Base-by-base conservation (phyloP, 176 grass and related monocot genomes). In the Paspalum notatum region DNA sequence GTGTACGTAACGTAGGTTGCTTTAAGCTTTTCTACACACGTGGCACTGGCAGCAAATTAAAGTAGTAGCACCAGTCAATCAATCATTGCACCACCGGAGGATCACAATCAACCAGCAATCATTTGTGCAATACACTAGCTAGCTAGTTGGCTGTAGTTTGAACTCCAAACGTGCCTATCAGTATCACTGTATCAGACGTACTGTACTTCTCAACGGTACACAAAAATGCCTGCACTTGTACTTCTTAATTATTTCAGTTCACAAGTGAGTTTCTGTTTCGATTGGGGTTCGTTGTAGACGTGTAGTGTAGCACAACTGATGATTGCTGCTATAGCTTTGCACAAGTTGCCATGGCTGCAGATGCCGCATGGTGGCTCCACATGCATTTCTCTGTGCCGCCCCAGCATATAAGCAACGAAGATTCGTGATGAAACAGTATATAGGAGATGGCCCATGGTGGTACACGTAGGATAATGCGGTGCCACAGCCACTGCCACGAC, bases 81-180 rank as follows among this genome's bases (percentile, higher is more conserved):
- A 67, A 79, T 67, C 63, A 67, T 67, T 79, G 48, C 77, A 67
- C 7, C 32, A 43, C 2, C 5, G 77, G 48, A 54, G 77, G 48
- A 54, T 66, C 49, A 25, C 77, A 62, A 71, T 69, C 66, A 71
- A 62, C 20, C 11, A 15, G 15, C 43, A 32, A 78, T 78, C 74
- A 85, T 78, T 71, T 71, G 55, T 15, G 32, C 27, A 42, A 32
- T n/a, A n/a, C 37, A 20, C 7, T 51, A 51, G 17, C 2, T 22
- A 25, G 9, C 18, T 70, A 26, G 67, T 18, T 62, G 50, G 26
- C 27, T 13, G 10, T 16, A 38, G 1, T 24, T 77, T 77, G 0
- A 69, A 47, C 27, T 60, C 70, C 43, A 68, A 61, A 76, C 51
- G 40, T 40, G n/a, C 41, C 72, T 38, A 57, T 66, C 25, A 20